These are phyloP conservation scores for Emericellopsis atlantica DNA, from an alignment of 2,329 filamentous ascomycete genomes.

Conservation along the genomic window DNA sequence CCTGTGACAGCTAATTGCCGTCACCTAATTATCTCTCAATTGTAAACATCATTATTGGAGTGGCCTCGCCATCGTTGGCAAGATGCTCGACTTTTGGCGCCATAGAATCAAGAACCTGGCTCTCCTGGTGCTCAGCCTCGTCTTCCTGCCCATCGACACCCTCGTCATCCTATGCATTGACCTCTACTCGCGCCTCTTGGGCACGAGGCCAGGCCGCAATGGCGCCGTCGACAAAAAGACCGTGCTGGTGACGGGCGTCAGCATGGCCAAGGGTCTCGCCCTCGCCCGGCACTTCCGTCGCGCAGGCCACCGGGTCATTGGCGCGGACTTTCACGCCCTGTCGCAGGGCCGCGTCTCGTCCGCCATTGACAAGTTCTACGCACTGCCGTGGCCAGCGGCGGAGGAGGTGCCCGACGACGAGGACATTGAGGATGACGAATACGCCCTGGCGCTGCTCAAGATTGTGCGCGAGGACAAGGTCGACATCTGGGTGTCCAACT, in stretches of 20 bases:
- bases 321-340: slow-evolving; percentile 48
- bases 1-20: too few relatives aligned
- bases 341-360: slow-evolving; percentile 45
- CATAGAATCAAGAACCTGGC: slow-evolving; percentile 9
- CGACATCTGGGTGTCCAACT: slow-evolving; percentile 64
- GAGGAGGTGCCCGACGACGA: not conserved
- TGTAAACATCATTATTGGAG: too few relatives aligned
- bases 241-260: slow-evolving; percentile 59
- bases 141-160: slow-evolving; percentile 36
- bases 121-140: slow-evolving; percentile 14
- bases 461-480: slow-evolving; percentile 48
- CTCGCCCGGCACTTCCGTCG: slow-evolving; percentile 53
- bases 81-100: not conserved
- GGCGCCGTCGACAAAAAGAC: slow-evolving; percentile 17
- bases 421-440: slow-evolving; percentile 23
- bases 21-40: too few relatives aligned
- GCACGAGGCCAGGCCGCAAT: not conserved
- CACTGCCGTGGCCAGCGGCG: slow-evolving; percentile 16
- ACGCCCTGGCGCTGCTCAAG: slow-evolving; percentile 42
- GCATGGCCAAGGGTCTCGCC: slow-evolving; percentile 57
- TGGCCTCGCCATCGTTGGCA: not conserved
- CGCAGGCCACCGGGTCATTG: slow-evolving; percentile 57
- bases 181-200: slow-evolving; percentile 3
- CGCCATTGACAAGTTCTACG: slow-evolving; percentile 41
- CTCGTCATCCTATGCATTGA: slow-evolving; percentile 20